Percentiles rank a stretch among this genome's conserved stretches.
Conservation (phyloP, 2,329 filamentous ascomycete genomes). For the Lasiodiplodia hormozganensis region DNA sequence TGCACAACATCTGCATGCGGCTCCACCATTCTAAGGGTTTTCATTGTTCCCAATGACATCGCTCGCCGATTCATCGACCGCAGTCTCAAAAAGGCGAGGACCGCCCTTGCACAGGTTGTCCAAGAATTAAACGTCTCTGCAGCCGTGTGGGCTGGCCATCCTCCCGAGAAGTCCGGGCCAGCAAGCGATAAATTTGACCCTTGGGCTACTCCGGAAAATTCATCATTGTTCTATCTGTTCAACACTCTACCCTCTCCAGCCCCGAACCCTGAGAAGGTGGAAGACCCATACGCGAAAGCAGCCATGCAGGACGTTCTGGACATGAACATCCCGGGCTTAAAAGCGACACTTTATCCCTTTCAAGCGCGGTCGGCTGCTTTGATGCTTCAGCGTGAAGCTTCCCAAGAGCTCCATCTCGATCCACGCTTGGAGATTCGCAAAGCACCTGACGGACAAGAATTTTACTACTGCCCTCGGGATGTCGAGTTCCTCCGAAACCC, state of each 20-base stretch:
- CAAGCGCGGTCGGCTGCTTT: slow-evolving; percentile 79
- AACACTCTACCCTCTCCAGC: slow-evolving; percentile 74
- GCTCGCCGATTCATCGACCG: slow-evolving; percentile 62
- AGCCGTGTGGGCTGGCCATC: slow-evolving; percentile 61
- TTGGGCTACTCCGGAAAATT: slow-evolving; percentile 51
- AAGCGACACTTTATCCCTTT: slow-evolving; percentile 74
- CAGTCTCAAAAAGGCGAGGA: slow-evolving; percentile 53
- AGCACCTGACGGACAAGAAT: slow-evolving; percentile 68
- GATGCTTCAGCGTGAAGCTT: slow-evolving; percentile 83
- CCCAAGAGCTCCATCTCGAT: slow-evolving; percentile 71
- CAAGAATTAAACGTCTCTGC: slow-evolving; percentile 62
- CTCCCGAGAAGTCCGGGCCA: slow-evolving; percentile 28
- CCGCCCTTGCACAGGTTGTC: slow-evolving; percentile 58
- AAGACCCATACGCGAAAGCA: slow-evolving; percentile 58
- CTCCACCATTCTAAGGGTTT: slow-evolving; percentile 57
- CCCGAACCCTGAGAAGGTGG: slow-evolving; percentile 60
- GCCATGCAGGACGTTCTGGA: slow-evolving; percentile 64
- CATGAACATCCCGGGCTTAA: slow-evolving; percentile 57
- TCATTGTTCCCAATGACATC: slow-evolving; percentile 71
- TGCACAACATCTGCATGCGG: slow-evolving; percentile 23
- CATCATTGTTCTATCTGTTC: slow-evolving; percentile 73
- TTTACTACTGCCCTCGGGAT: slow-evolving; percentile 74
- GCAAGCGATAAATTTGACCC: slow-evolving; percentile 43
- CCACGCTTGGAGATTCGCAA: slow-evolving; percentile 69
- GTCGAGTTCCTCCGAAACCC: slow-evolving; percentile 70